These are phyloP conservation scores for Aspergillus glaucus DNA, from an alignment of 2,329 filamentous ascomycete species.

Conservation along the genomic window DNA sequence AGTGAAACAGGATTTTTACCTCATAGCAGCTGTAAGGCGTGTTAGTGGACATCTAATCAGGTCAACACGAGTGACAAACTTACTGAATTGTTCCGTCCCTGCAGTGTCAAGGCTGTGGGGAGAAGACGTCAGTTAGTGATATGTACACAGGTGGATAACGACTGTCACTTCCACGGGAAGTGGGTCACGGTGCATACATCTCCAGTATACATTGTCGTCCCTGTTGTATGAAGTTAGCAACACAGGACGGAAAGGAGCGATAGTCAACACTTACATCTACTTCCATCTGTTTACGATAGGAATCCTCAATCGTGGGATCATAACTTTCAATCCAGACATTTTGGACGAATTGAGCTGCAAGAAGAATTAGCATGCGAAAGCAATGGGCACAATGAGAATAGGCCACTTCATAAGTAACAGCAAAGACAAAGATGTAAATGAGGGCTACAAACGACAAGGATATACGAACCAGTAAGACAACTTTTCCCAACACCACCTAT, in stretches of 20 bases:
- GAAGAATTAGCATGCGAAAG: slow-evolving; percentile 9
- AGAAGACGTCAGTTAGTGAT: slow-evolving; percentile 11
- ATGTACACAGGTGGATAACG: background rate
- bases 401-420: background rate
- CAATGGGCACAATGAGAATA: background rate
- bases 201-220: slow-evolving; percentile 83
- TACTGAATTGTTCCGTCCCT: slow-evolving; percentile 89
- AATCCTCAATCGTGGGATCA: slow-evolving; percentile 82
- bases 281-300: slow-evolving; percentile 79
- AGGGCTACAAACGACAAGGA: slow-evolving; percentile 5
- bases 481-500: slow-evolving; percentile 86
- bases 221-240: slow-evolving; percentile 40
- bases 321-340: slow-evolving; percentile 93
- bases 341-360: slow-evolving; percentile 79
- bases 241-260: background rate
- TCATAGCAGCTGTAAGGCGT: slow-evolving; percentile 47
- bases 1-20: slow-evolving; percentile 36
- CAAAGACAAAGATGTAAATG: slow-evolving; percentile 11
- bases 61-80: slow-evolving; percentile 29
- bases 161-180: background rate
- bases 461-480: slow-evolving; percentile 71
- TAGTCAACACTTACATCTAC: slow-evolving; percentile 69
- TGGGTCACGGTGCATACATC: slow-evolving; percentile 55
- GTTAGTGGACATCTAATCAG: slow-evolving; percentile 8
- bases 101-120: slow-evolving; percentile 69